These are phyloP conservation scores for Epicoccum sorghinum DNA, from an alignment of 2,329 filamentous ascomycete genomes.

Conservation along the genomic window DNA sequence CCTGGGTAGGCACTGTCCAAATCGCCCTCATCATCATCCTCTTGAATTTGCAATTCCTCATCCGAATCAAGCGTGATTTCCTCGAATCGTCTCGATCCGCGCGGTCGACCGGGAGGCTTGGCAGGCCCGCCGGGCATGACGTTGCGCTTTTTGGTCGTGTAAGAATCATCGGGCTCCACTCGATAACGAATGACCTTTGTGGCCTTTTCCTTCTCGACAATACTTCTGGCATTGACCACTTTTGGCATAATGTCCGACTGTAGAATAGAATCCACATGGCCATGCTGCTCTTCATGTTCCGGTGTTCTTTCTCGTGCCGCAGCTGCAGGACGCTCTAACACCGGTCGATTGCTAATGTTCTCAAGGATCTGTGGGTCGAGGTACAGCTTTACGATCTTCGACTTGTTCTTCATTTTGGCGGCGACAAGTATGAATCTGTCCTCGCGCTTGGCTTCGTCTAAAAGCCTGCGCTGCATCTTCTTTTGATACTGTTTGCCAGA, in stretches of 20 bases:
- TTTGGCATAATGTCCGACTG: constrained; percentile 44
- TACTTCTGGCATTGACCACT: constrained; percentile 17
- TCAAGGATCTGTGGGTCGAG: constrained; percentile 47
- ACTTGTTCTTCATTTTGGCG: constrained; percentile 54
- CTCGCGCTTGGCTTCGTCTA: constrained; percentile 51
- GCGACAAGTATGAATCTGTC: constrained; percentile 55
- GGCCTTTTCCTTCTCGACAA: constrained; percentile 38
- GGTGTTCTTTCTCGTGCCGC: constrained; percentile 23
- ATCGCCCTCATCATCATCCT: constrained; percentile 19
- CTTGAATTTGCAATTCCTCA: constrained; percentile 43
- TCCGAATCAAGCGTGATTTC: constrained; percentile 56
- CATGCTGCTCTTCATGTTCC: constrained; percentile 32
- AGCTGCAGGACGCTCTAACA: constrained; percentile 27
- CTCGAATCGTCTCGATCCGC: constrained; percentile 46
- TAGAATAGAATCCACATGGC: constrained; percentile 38
- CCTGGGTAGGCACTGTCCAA: constrained; percentile 19
- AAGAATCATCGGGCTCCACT: constrained; percentile 51
- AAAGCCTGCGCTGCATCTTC: constrained; percentile 53
- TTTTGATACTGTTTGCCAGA: constrained; percentile 56
- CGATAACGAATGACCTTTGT: constrained; percentile 44
- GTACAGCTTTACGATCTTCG: constrained; percentile 50
- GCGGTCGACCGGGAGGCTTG: constrained; percentile 28
- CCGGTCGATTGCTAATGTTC: constrained; percentile 41
- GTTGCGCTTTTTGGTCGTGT: constrained; percentile 40
- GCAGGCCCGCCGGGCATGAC: constrained; percentile 29